Conservation (phyloP, 2,329 filamentous ascomycete genomes). For the Tolypocladium pustulatum region DNA sequence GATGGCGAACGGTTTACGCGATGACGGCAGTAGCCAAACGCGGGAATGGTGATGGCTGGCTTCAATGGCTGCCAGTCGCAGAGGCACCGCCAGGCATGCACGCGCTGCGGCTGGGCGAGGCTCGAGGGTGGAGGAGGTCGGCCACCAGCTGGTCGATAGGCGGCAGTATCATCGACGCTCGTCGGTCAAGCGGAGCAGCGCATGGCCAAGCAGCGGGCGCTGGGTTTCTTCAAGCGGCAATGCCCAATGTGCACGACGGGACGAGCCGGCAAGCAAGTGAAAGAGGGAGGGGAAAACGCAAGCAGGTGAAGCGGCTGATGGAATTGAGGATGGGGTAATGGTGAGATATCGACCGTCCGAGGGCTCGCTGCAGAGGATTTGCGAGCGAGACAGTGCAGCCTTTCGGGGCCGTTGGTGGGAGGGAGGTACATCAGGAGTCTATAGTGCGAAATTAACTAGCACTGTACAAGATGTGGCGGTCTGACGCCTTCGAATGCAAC, state of each 20-base stretch:
- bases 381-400: background rate
- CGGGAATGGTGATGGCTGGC: background rate
- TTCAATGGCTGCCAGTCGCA: background rate
- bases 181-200: constrained; percentile 3
- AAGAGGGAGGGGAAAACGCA: background rate
- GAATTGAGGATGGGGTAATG: background rate
- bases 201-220: constrained; percentile 1
- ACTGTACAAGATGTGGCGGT: background rate
- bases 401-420: background rate
- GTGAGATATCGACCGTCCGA: background rate
- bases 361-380: background rate
- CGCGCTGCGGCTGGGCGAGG: background rate
- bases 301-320: background rate
- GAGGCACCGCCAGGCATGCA: background rate
- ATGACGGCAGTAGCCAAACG: background rate
- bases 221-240: background rate
- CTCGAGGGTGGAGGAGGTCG: background rate
- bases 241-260: background rate
- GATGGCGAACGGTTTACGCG: background rate
- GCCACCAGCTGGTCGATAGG: background rate
- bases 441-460: background rate
- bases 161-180: background rate
- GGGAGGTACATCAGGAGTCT: background rate
- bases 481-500: background rate
- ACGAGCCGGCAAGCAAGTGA: background rate